These are phyloP conservation scores for Amniculicola lignicola DNA, from an alignment of 495 filamentous ascomycete species.

Conservation along the genomic window DNA sequence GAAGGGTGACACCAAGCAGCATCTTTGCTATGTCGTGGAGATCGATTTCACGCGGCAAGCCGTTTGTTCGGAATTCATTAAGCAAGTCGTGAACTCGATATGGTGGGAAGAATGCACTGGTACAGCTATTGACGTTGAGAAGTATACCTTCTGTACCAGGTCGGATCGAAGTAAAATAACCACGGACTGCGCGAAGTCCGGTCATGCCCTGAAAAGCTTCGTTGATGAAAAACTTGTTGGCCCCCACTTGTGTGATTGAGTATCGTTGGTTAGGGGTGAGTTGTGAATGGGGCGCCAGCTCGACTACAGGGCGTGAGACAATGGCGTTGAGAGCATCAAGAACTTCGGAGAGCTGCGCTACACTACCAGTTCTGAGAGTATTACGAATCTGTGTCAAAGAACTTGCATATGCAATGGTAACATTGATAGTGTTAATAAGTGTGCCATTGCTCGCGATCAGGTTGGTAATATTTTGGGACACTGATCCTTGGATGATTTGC, in stretches of 20 bases:
- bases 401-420: neutral
- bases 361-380: neutral
- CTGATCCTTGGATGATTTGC: neutral
- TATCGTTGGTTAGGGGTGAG: neutral
- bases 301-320: neutral
- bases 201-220: neutral
- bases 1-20: neutral
- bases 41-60: neutral
- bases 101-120: slow-evolving; percentile 2
- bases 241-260: slow-evolving; percentile 5
- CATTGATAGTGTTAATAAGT: neutral
- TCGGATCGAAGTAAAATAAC: slow-evolving; percentile 12
- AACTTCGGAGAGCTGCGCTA: neutral
- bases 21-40: neutral
- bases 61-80: neutral
- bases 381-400: neutral
- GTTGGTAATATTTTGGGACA: neutral
- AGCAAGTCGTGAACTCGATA: neutral
- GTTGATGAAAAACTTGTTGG: slow-evolving; percentile 17
- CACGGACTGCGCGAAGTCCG: slow-evolving; percentile 6
- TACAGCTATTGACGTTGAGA: slow-evolving; percentile 17
- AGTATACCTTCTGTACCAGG: neutral
- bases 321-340: slow-evolving; percentile 4
- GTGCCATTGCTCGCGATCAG: neutral
- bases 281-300: neutral